These are phyloP conservation scores for Sporothrix luriei DNA, from an alignment of 2,329 filamentous ascomycete species.

Conservation along the genomic window DNA sequence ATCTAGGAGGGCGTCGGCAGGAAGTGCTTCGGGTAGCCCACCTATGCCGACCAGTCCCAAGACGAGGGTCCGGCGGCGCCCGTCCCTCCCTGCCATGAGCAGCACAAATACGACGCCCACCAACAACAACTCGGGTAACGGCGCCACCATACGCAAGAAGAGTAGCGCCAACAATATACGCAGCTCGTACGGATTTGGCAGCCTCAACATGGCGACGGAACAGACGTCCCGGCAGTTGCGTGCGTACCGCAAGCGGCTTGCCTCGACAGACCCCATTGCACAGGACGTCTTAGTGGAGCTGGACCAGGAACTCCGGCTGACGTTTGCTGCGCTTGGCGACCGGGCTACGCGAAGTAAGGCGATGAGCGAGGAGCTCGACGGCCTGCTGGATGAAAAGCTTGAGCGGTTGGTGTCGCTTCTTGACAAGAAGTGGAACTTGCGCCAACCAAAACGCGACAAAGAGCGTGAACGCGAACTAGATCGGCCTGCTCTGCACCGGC, in stretches of 20 bases:
- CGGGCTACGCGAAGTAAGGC: slow-evolving; percentile 55
- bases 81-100: slow-evolving; percentile 58
- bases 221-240: slow-evolving; percentile 64
- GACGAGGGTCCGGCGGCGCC: slow-evolving; percentile 49
- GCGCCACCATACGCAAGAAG: slow-evolving; percentile 50
- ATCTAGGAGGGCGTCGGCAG: slow-evolving; percentile 52
- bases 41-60: slow-evolving; percentile 54
- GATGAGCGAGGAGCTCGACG: slow-evolving; percentile 62
- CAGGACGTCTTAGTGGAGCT: slow-evolving; percentile 63
- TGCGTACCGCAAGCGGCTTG: slow-evolving; percentile 64
- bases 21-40: slow-evolving; percentile 51
- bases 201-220: slow-evolving; percentile 65
- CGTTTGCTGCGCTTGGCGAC: slow-evolving; percentile 62
- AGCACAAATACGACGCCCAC: slow-evolving; percentile 38
- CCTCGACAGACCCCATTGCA: slow-evolving; percentile 57
- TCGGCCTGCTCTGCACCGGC: slow-evolving; percentile 5
- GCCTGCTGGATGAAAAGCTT: slow-evolving; percentile 73
- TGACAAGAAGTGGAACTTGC: slow-evolving; percentile 67
- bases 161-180: slow-evolving; percentile 35
- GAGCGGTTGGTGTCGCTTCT: slow-evolving; percentile 70
- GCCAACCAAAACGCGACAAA: slow-evolving; percentile 8
- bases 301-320: slow-evolving; percentile 66
- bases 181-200: slow-evolving; percentile 50
- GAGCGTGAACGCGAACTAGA: slow-evolving; percentile 12
- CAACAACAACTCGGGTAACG: background rate